Evolutionary conservation across 805 yeast genomes (phyloP).

Genomic region (Myxozyma vanderwaltii): DNA sequence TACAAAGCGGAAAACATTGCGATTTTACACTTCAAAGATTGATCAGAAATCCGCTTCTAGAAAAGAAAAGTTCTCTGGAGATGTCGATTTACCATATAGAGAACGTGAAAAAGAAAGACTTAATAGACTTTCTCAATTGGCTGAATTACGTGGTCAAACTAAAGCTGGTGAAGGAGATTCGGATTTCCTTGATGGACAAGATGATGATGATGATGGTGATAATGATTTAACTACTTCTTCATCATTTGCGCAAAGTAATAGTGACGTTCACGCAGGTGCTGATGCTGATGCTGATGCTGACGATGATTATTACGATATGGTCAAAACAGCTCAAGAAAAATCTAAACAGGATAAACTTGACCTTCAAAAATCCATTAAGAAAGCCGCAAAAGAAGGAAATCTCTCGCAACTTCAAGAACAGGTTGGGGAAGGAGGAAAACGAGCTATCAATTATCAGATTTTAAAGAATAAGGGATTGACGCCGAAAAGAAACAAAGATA

Average conservation of each 20-base stretch:
- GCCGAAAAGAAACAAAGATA: conserved; percentile 87
- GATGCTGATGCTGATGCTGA: conserved; percentile 42
- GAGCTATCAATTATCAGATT: conserved; percentile 93
- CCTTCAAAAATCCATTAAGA: conserved; percentile 19
- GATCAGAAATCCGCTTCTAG: conserved; percentile 73
- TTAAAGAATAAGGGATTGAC: conserved; percentile 96
- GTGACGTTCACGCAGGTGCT: not conserved
- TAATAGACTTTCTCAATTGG: conserved; percentile 83
- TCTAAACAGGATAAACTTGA: conserved; percentile 49
- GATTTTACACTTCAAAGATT: conserved; percentile 96
- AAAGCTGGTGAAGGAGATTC: conserved; percentile 49
- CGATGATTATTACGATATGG: conserved; percentile 59
- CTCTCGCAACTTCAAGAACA: conserved; percentile 69
- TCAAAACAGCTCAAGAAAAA: conserved; percentile 54
- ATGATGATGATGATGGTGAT: conserved; percentile 41
- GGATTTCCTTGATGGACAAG: conserved; percentile 32
- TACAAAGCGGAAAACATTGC: conserved; percentile 73
- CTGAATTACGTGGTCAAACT: conserved; percentile 72
- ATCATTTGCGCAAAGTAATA: conserved; percentile 1
- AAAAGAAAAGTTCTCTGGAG: conserved; percentile 69
- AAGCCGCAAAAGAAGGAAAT: conserved; percentile 82
- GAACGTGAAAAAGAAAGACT: conserved; percentile 90
- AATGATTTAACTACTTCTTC: conserved; percentile 27
- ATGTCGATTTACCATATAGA: conserved; percentile 85
- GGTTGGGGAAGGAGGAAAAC: conserved; percentile 79